Evolutionary conservation across 78 protist species (phyloP), one percentile per base, ranked within the genome.

Genomic region (Dictyostelium intermedium): DNA sequence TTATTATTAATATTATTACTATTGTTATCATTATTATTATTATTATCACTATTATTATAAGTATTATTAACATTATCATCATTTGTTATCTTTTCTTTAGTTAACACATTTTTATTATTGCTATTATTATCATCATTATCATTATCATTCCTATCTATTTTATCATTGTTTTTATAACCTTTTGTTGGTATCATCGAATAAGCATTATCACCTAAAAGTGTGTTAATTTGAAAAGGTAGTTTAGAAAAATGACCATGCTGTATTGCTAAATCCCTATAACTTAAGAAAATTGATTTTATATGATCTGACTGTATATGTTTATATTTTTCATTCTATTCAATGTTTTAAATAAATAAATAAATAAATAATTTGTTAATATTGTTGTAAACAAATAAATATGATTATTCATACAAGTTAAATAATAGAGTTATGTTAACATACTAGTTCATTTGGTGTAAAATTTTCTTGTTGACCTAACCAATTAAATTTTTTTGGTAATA

Each of bases 251-350:
- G 94, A n/a, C 94, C 94, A 5, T 80, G 32, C 13, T 80, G 50
- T 23, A n/a, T 60, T 13, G 77, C 45, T n/a, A 80, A 35, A 13
- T 69, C 47, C 25, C 35, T 20, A 61, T 30, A 89, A 43, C 70
- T 66, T 23, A 34, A 39, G 14, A 60, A 69, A 23, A 89, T n/a
- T 34, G 34, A 5, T 66, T 70, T 89, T 20, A 89, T 37, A 45
- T 70, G 66, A 80, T 80, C 87, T 4, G 87, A 23, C 34, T 60
- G 34, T 20, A 83, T 61, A 89, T 89, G 73, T 16, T 30, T 80
- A 69, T 89, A 89, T 80, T 80, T 78, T 16, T 89, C 41, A 45
- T 47, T 89, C 93, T 37, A 74, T n/a, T n/a, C n/a, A n/a, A n/a
- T n/a, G n/a, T n/a, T n/a, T n/a, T n/a, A n/a, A n/a, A n/a, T n/a